Evolutionary conservation across 495 filamentous ascomycete genomes (phyloP).

Genomic region (Xylaria nigripes): DNA sequence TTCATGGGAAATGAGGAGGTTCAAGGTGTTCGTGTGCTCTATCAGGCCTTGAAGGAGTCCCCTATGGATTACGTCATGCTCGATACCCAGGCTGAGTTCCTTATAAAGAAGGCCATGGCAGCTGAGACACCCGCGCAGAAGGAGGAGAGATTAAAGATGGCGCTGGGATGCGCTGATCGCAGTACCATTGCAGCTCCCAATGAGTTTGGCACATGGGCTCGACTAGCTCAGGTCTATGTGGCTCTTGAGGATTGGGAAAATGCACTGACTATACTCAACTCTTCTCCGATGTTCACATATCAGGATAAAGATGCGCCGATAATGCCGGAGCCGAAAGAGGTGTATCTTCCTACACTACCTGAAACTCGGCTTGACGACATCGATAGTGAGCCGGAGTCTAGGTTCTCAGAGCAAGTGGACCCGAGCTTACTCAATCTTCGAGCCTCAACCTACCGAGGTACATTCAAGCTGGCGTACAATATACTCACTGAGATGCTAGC

Average conservation of each 20-base stretch:
- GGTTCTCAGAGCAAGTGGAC: slow-evolving; percentile 75
- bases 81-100: slow-evolving; percentile 89
- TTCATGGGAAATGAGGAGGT: slow-evolving; percentile 95
- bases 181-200: slow-evolving; percentile 91
- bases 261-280: slow-evolving; percentile 92
- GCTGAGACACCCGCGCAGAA: slow-evolving; percentile 41
- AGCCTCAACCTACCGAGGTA: slow-evolving; percentile 82
- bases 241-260: slow-evolving; percentile 88
- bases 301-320: slow-evolving; percentile 93
- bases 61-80: slow-evolving; percentile 96
- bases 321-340: slow-evolving; percentile 82
- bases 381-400: slow-evolving; percentile 74
- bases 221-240: slow-evolving; percentile 87
- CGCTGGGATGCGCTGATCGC: slow-evolving; percentile 85
- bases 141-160: slow-evolving; percentile 60
- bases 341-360: slow-evolving; percentile 75
- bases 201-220: slow-evolving; percentile 95
- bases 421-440: slow-evolving; percentile 79
- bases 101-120: slow-evolving; percentile 65
- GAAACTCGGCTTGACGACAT: slow-evolving; percentile 95
- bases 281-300: slow-evolving; percentile 99
- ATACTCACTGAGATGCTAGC: slow-evolving; percentile 89
- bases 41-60: slow-evolving; percentile 78
- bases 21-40: slow-evolving; percentile 77
- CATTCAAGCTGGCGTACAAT: slow-evolving; percentile 89